Conservation (phyloP, 257 asterid species). For the Leptodermis oblonga region DNA sequence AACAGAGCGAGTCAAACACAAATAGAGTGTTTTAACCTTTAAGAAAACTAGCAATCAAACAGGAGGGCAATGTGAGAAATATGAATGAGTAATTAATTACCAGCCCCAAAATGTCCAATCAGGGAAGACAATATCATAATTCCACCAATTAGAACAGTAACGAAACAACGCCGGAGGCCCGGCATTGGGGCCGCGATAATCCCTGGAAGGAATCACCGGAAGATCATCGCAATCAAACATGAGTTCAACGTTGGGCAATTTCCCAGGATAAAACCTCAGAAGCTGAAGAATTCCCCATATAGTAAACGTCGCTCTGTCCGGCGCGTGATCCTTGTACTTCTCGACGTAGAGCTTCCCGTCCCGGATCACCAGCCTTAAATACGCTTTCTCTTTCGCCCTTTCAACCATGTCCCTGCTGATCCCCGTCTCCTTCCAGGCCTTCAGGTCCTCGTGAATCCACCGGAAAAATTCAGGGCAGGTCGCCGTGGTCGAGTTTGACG, state of each 20-base stretch:
- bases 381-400: constrained; percentile 15
- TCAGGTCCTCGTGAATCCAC: constrained; percentile 34
- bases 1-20: no score
- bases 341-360: constrained; percentile 28
- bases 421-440: constrained; percentile 31
- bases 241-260: constrained; percentile 27
- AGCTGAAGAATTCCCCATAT: constrained; percentile 34
- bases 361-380: constrained; percentile 26
- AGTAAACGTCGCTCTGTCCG: constrained; percentile 20
- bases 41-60: no score
- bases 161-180: constrained; percentile 62
- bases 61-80: neutral
- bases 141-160: constrained; percentile 66
- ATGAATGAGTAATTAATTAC: constrained; percentile 28
- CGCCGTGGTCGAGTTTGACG: constrained; percentile 13
- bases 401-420: constrained; percentile 26
- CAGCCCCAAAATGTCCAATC: constrained; percentile 99
- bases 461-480: constrained; percentile 29
- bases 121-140: constrained; percentile 91
- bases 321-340: neutral
- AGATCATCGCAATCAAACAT: constrained; percentile 33
- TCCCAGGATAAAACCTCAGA: constrained; percentile 27
- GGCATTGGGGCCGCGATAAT: constrained; percentile 32
- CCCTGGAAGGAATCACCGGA: constrained; percentile 21
- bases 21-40: no score